A percentile compares a stretch with the other conserved stretches of the same genome.
These are phyloP conservation scores for Rhizophlyctis rosea DNA, from an alignment of 192 early-diverging fungal genomes.

Conservation along the genomic window DNA sequence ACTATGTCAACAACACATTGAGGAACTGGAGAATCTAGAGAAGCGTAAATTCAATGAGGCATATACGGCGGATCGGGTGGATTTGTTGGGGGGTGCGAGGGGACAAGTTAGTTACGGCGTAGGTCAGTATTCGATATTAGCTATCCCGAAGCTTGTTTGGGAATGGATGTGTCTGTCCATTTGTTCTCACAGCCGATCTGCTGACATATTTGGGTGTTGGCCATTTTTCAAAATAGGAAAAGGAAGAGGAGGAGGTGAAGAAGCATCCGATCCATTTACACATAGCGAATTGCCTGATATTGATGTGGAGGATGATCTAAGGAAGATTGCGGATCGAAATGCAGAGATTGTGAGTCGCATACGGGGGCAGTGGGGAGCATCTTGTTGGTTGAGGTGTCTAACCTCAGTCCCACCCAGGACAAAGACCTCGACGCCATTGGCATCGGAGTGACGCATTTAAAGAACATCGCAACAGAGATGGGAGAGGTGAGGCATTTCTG, in stretches of 20 bases:
- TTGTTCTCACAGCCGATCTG: no score
- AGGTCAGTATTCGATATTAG: no score
- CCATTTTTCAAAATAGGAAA: conserved; percentile 18
- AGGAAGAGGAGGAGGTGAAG: conserved; percentile 20
- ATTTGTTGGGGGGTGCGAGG: conserved; percentile 40
- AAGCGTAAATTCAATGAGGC: conserved; percentile 51
- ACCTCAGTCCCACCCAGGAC: conserved; percentile 30
- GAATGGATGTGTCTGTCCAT: no score
- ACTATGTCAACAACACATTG: conserved; percentile 52
- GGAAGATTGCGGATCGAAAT: conserved; percentile 50
- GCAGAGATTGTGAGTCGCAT: conserved; percentile 43
- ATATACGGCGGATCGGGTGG: conserved; percentile 36
- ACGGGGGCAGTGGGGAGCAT: not conserved
- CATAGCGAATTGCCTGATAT: conserved; percentile 57
- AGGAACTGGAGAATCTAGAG: conserved; percentile 59
- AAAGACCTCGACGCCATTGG: conserved; percentile 52
- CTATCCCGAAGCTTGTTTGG: no score
- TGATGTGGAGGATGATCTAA: conserved; percentile 61
- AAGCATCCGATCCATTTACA: conserved; percentile 42
- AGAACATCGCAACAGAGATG: conserved; percentile 57
- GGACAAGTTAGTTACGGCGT: conserved; percentile 1
- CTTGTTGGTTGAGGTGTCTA: not conserved
- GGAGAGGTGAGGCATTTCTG: conserved; percentile 34
- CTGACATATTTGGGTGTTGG: no score
- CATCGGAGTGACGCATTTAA: conserved; percentile 45